Percentiles rank a stretch among this genome's conserved stretches.
phyloP scores from a whole-genome alignment of 148 eudicot species.

The Rhododendron kiyosumense region DNA sequence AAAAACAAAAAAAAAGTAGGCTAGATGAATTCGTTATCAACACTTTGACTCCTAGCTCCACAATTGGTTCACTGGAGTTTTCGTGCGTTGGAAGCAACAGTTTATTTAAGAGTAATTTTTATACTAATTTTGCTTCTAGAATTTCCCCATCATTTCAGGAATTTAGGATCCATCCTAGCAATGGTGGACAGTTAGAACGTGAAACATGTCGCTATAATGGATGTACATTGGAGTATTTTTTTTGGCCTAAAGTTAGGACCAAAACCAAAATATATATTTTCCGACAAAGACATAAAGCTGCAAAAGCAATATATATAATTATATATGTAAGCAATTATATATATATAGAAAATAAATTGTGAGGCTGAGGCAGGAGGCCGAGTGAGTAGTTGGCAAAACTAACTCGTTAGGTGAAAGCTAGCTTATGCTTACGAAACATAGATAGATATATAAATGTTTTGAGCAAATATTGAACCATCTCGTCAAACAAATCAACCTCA shows the following conservation, averaged over 20 bases:
- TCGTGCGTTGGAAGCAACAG: not conserved
- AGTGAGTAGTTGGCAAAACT: constrained; percentile 1
- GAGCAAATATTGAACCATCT: not conserved
- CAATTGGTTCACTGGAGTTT: not conserved
- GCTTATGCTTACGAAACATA: not conserved
- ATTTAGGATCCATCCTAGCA: not conserved
- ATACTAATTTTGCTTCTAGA: not conserved
- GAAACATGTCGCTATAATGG: not conserved
- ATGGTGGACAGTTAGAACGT: not conserved
- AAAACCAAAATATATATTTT: not conserved
- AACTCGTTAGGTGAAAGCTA: not conserved
- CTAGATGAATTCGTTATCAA: not conserved
- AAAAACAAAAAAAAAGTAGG: not conserved
- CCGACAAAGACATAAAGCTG: not conserved
- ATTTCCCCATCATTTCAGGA: not conserved
- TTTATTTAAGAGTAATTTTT: no score
- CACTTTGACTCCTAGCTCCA: not conserved
- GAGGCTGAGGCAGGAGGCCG: not conserved
- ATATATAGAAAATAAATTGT: no score
- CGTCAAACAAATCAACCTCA: not conserved
- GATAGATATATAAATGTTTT: not conserved
- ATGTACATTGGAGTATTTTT: not conserved
- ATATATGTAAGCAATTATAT: not conserved
- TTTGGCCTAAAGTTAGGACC: not conserved
- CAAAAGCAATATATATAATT: no score